Conservation (phyloP, 2,329 filamentous ascomycete species). For the Lojkania enalia region DNA sequence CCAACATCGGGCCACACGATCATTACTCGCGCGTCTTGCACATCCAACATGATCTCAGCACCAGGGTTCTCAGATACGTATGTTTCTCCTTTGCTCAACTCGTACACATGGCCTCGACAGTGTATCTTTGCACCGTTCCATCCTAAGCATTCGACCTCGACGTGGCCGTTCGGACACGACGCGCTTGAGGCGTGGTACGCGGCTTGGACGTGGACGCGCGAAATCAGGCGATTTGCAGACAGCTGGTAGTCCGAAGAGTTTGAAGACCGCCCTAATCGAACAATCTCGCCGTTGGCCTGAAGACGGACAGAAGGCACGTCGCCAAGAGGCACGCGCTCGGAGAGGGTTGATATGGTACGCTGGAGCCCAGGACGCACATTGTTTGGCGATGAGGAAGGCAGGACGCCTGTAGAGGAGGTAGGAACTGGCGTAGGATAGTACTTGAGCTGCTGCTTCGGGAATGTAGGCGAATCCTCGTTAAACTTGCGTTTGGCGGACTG, state of each 20-base stretch:
- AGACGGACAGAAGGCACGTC: constrained; percentile 82
- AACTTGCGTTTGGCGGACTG: constrained; percentile 67
- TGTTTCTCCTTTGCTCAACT: constrained; percentile 82
- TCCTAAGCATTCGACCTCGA: constrained; percentile 88
- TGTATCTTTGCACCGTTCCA: constrained; percentile 96
- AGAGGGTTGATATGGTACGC: constrained; percentile 62
- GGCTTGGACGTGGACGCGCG: constrained; percentile 88
- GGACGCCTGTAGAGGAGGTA: constrained; percentile 88
- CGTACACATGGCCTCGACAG: constrained; percentile 84
- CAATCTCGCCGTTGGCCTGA: constrained; percentile 75
- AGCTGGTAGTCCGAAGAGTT: constrained; percentile 96
- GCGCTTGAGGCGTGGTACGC: constrained; percentile 73
- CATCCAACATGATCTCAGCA: constrained; percentile 91
- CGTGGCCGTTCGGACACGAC: constrained; percentile 70
- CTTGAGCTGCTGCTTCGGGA: constrained; percentile 60
- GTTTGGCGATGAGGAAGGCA: constrained; percentile 75
- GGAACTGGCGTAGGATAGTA: constrained; percentile 89
- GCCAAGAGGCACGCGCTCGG: constrained; percentile 81
- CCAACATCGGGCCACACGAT: constrained; percentile 75
- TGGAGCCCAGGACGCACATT: constrained; percentile 55
- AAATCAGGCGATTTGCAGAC: constrained; percentile 88
- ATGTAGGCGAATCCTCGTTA: constrained; percentile 52
- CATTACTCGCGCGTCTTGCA: constrained; percentile 88
- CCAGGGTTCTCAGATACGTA: constrained; percentile 89
- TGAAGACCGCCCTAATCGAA: constrained; percentile 90